Evolutionary conservation across 768 basidiomycete species (phyloP).

Genomic region (Tephrocybe rancida): DNA sequence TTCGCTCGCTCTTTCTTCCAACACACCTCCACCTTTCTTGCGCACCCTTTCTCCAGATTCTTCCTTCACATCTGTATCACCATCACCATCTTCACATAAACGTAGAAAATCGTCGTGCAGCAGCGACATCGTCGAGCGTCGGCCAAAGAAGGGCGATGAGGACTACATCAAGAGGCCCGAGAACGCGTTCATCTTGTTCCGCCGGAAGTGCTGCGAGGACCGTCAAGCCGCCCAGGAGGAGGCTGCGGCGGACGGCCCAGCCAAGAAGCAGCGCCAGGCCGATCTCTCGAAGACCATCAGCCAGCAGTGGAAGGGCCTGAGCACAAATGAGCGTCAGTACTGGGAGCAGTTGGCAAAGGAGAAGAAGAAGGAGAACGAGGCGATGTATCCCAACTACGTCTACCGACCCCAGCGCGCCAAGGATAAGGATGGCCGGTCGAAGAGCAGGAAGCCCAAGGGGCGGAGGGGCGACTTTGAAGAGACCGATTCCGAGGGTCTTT

Average conservation of each 20-base stretch:
- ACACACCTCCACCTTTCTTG: slow-evolving; percentile 30
- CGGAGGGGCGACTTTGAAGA: slow-evolving; percentile 29
- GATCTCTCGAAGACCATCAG: slow-evolving; percentile 84
- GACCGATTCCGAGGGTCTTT: slow-evolving; percentile 43
- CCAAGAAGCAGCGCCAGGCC: slow-evolving; percentile 69
- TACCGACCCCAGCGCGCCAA: slow-evolving; percentile 73
- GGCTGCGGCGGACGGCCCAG: slow-evolving; percentile 37
- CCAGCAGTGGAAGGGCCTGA: slow-evolving; percentile 75
- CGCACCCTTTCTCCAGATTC: slow-evolving; percentile 47
- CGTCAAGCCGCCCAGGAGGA: slow-evolving; percentile 60
- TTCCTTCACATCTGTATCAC: slow-evolving; percentile 38
- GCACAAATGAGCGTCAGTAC: slow-evolving; percentile 64
- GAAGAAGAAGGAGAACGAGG: slow-evolving; percentile 79
- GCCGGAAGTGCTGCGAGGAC: slow-evolving; percentile 77
- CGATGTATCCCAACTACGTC: slow-evolving; percentile 75
- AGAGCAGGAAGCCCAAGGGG: slow-evolving; percentile 43
- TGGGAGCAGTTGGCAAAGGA: slow-evolving; percentile 82
- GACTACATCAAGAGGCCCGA: slow-evolving; percentile 85
- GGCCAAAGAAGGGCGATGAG: slow-evolving; percentile 74
- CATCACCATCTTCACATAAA: slow-evolving; percentile 43
- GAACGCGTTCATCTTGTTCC: slow-evolving; percentile 86
- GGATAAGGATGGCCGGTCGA: slow-evolving; percentile 54
- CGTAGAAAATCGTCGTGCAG: slow-evolving; percentile 55
- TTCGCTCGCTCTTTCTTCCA: slow-evolving; percentile 45
- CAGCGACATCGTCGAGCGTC: slow-evolving; percentile 51